A percentile compares a stretch with the other conserved stretches of the same genome.
Conservation (phyloP, 1,284 basidiomycete genomes). For the Takashimella koratensis region DNA sequence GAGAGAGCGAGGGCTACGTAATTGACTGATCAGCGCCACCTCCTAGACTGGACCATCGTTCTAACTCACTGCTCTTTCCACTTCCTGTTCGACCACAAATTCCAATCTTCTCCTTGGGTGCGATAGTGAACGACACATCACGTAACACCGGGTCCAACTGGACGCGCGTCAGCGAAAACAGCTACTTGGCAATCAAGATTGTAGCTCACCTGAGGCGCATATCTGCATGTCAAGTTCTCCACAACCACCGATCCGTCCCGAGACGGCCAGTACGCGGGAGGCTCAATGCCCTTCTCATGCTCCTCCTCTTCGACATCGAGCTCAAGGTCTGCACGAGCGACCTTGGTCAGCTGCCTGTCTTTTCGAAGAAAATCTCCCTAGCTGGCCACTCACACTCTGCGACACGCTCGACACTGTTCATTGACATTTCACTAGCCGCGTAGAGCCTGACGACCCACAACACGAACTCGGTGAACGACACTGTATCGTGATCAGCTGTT, state of each 20-base stretch:
- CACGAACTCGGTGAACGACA: constrained; percentile 51
- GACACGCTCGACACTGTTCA: constrained; percentile 52
- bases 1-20: constrained; percentile 47
- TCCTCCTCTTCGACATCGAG: constrained; percentile 52
- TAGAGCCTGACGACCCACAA: constrained; percentile 53
- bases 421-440: constrained; percentile 50
- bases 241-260: constrained; percentile 50
- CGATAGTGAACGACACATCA: constrained; percentile 52
- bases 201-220: constrained; percentile 46
- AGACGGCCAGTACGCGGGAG: constrained; percentile 54
- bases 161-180: not conserved
- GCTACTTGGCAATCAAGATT: not conserved
- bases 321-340: constrained; percentile 44
- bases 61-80: constrained; percentile 38
- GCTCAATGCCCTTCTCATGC: constrained; percentile 46
- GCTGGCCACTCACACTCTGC: constrained; percentile 51
- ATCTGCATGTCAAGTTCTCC: constrained; percentile 50
- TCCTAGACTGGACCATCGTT: not conserved
- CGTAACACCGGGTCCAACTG: constrained; percentile 53
- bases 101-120: constrained; percentile 53
- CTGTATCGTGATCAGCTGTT: constrained; percentile 10
- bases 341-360: no score
- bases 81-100: constrained; percentile 55
- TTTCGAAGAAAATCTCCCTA: no score
- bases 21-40: not conserved